phyloP scores from a whole-genome alignment of 148 eudicot species.

The Spergularia marina region DNA sequence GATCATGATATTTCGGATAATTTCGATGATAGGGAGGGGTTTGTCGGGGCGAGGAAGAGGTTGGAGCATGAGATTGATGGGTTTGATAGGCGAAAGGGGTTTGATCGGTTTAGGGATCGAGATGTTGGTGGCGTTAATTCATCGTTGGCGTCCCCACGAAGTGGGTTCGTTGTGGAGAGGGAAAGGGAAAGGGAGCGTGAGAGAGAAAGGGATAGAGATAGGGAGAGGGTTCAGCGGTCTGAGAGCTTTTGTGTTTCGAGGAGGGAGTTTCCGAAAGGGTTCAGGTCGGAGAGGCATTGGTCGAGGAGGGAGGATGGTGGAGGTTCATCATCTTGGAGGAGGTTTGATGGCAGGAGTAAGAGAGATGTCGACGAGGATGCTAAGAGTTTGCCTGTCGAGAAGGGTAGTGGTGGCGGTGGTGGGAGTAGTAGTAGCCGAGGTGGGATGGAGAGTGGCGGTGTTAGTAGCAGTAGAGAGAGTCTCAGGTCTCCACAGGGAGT shows the following conservation, averaged over 20 bases:
- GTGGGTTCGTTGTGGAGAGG: slow-evolving; percentile 54
- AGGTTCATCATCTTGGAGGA: slow-evolving; percentile 69
- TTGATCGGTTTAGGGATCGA: slow-evolving; percentile 68
- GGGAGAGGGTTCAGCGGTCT: slow-evolving; percentile 65
- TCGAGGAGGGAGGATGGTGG: slow-evolving; percentile 64
- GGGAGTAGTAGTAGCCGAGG: slow-evolving; percentile 43
- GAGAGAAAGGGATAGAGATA: slow-evolving; percentile 45
- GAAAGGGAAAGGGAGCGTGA: slow-evolving; percentile 34
- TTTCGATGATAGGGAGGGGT: slow-evolving; percentile 61
- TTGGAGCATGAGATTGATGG: slow-evolving; percentile 66
- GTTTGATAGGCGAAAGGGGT: slow-evolving; percentile 57
- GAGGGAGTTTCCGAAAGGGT: slow-evolving; percentile 87
- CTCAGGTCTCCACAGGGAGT: slow-evolving; percentile 51
- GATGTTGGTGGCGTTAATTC: slow-evolving; percentile 54
- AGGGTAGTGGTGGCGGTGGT: slow-evolving; percentile 37
- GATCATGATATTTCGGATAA: slow-evolving; percentile 28
- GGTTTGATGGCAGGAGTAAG: slow-evolving; percentile 56
- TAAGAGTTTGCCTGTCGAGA: slow-evolving; percentile 47
- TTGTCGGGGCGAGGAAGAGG: slow-evolving; percentile 56
- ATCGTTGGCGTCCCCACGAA: slow-evolving; percentile 51
- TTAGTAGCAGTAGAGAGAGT: slow-evolving; percentile 38
- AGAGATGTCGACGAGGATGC: slow-evolving; percentile 70
- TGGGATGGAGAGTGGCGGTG: slow-evolving; percentile 46
- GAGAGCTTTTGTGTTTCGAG: slow-evolving; percentile 76
- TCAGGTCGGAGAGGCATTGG: slow-evolving; percentile 91